Percentiles rank a stretch among this genome's conserved stretches.
Conservation (phyloP, 768 basidiomycete species). For the Terana coerulea region DNA sequence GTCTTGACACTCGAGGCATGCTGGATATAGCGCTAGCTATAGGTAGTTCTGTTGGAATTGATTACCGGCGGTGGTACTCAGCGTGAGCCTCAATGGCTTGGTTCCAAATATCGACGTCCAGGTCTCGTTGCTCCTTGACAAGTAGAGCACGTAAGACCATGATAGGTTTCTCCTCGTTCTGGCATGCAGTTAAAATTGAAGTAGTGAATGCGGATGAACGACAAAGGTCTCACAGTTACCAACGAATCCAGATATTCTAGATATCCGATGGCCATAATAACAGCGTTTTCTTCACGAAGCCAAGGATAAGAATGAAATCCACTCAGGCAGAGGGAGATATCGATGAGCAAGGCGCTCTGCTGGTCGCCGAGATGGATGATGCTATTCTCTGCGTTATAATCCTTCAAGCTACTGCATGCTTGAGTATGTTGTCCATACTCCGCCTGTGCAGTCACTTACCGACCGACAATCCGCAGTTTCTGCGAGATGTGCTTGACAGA, state of each 20-base stretch:
- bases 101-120: slow-evolving; percentile 47
- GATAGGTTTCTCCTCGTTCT: slow-evolving; percentile 33
- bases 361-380: slow-evolving; percentile 47
- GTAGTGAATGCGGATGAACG: background rate
- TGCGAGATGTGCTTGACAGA: background rate
- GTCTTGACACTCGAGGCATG: no score
- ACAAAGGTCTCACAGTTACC: slow-evolving; percentile 15
- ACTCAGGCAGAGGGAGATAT: slow-evolving; percentile 51
- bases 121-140: slow-evolving; percentile 41
- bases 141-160: slow-evolving; percentile 54
- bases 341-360: slow-evolving; percentile 50
- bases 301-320: slow-evolving; percentile 31
- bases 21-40: no score
- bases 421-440: background rate
- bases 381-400: slow-evolving; percentile 48
- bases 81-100: slow-evolving; percentile 22
- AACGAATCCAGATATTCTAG: slow-evolving; percentile 46
- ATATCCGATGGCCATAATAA: slow-evolving; percentile 54
- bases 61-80: no score
- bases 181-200: slow-evolving; percentile 6
- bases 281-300: slow-evolving; percentile 49
- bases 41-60: no score
- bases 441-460: background rate
- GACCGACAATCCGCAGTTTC: slow-evolving; percentile 2
- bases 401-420: slow-evolving; percentile 43